These are phyloP conservation scores for Daphne laureola DNA, from an alignment of 441 rosid species.

Conservation along the genomic window DNA sequence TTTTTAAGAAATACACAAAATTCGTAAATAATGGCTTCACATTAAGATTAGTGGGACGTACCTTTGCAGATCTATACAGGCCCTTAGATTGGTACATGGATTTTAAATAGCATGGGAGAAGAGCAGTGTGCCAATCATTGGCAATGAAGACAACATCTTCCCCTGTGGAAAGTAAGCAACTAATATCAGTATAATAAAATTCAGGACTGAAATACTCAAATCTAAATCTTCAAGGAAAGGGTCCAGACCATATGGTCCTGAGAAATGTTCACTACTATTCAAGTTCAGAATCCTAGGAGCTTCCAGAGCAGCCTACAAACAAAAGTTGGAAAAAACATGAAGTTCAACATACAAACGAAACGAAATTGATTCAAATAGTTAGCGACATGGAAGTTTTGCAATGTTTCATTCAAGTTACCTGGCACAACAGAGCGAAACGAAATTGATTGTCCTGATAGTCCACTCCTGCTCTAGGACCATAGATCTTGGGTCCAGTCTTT, in stretches of 20 bases:
- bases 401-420: constrained; percentile 22
- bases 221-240: background rate
- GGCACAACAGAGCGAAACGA: constrained; percentile 79
- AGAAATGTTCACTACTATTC: constrained; percentile 46
- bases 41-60: constrained; percentile 10
- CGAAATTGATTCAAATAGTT: constrained; percentile 84
- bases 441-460: constrained; percentile 83
- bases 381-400: too few species aligned
- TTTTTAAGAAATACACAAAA: background rate
- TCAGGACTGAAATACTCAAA: background rate
- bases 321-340: constrained; percentile 12
- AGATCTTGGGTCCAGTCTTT: constrained; percentile 77
- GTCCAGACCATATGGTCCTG: constrained; percentile 68
- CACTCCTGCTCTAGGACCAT: constrained; percentile 65
- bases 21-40: background rate
- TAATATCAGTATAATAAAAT: background rate
- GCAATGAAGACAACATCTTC: constrained; percentile 78
- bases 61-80: constrained; percentile 70
- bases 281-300: constrained; percentile 75
- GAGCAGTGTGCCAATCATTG: constrained; percentile 94
- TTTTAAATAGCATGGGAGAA: constrained; percentile 79
- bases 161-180: constrained; percentile 32
- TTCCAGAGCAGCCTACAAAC: constrained; percentile 71
- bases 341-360: constrained; percentile 29
- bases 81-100: constrained; percentile 63